Base-by-base conservation (phyloP, 495 filamentous ascomycete genomes). In the Lindgomyces ingoldianus region DNA sequence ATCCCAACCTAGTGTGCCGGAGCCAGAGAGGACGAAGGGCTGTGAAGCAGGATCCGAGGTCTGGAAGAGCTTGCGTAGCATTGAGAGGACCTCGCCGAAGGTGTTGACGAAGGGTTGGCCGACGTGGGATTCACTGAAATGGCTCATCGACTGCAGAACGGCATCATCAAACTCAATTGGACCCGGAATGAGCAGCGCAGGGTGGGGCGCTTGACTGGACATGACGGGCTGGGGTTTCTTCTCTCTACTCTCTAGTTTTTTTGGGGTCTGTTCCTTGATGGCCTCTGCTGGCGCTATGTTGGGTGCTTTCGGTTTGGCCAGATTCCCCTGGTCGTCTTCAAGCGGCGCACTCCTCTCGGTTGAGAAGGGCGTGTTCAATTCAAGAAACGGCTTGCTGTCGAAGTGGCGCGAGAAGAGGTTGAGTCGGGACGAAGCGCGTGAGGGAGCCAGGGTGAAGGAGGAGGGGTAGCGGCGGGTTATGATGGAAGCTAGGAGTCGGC, bases 131-230 rank as follows among this genome's bases (percentile, higher is more conserved):
- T 98, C 90, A 75, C 93, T 96, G 80, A 88, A 96, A 78, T 98
- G 94, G 75, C 88, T 84, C 94, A 98, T 98, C 58, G 92, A 90
- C 75, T 91, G 82, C 47, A 98, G 85, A 52, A 98, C 94, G 45
- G 87, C 92, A 90, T 98, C 94, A 75, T 97, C 94, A 72, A 98
- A 98, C 78, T 98, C 94, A 74, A 98, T 94, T 73, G 94, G 94
- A 26, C 94, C 94, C 24, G 94, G 94, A 72, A 98, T 96, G 71
- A 98, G 84, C 73, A 97, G 77, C 39, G 91, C 84, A 60, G 90
- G 84, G 74, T 96, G 92, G 53, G 84, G 80, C 45, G 90, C 77
- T 81, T 96, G 92, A 58, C 78, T 80, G 50, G 90, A 93, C 90
- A 94, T 93, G 41, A 79, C 87, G 75, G 73, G 39, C 39, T 51